Evolutionary conservation across 495 filamentous ascomycete genomes (phyloP).

Genomic region (Corynascus novoguineensis): DNA sequence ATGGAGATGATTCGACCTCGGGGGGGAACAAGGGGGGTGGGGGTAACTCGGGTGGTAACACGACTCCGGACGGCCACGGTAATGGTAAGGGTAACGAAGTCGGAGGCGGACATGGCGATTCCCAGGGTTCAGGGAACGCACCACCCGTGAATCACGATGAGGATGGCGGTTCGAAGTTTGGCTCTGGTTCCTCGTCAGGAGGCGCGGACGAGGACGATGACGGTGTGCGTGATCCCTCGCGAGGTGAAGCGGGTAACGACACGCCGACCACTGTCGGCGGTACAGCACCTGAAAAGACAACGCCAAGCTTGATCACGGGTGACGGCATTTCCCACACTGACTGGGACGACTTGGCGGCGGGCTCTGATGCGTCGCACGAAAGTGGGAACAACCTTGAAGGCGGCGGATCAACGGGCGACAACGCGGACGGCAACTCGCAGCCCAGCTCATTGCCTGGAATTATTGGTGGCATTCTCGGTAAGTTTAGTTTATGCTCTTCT

Average conservation of each 20-base stretch:
- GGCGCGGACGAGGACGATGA: neutral
- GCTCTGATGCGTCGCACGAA: neutral
- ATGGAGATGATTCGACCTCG: neutral
- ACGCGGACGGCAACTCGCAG: neutral
- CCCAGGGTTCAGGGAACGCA: neutral
- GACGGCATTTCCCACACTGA: neutral
- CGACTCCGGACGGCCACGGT: neutral
- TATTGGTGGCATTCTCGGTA: constrained; percentile 24
- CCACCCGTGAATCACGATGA: neutral
- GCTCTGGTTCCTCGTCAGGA: neutral
- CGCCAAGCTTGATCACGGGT: neutral
- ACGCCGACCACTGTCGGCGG: neutral
- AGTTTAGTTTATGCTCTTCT: neutral
- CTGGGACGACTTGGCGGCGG: neutral
- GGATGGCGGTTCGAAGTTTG: neutral
- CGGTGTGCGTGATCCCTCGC: neutral
- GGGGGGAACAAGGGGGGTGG: neutral
- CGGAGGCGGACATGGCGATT: neutral
- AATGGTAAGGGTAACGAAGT: neutral
- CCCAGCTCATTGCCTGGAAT: constrained; percentile 21
- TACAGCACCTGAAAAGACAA: neutral
- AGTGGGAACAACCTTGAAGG: neutral
- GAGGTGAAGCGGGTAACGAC: neutral
- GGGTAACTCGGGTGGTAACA: neutral
- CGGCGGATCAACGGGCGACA: neutral